Base-by-base conservation (phyloP, 139 green algal species). In the Astrephomene gubernaculifera region DNA sequence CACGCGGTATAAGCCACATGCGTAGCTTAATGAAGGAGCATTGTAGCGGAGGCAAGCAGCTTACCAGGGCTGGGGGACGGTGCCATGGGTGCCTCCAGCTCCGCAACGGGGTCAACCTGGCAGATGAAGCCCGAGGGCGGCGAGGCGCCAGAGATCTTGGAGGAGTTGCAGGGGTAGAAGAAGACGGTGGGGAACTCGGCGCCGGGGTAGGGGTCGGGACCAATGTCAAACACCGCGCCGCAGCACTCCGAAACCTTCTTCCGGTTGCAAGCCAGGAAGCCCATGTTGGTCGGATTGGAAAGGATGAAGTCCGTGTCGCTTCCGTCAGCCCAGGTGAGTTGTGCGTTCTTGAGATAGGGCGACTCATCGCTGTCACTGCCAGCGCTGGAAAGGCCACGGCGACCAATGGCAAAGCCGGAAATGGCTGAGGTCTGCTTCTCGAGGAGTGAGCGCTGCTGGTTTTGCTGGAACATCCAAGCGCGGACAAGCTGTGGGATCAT, bases 161-260 rank as follows among this genome's bases (percentile, higher is more conserved):
- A 29, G 5, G 21, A 2, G 33, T 54, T 33, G 44, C 79, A 86
- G 35, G 79, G 79, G 44, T 79, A 69, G 49, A 86, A 79, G 45
- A 86, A 86, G 49, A 86, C 43, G 65, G 79, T 70, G 31, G 79
- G 79, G 64, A 79, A 86, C 8, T 61, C 57, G 19, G 65, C 31
- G 39, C 65, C 65, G 35, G 36, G 49, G 65, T 86, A 86, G 17
- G 64, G 65, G 27, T 68, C 79, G 36, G 65, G 65, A 10, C 79
- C 65, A 25, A 86, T 69, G 49, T 86, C 79, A 36, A 53, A 86
- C 35, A 78, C 65, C 25, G 65, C 65, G 35, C 79, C 79, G 44
- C 79, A 86, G 79, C 79, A 86, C 27, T 72, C 38, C 27, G 36
- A 43, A 4, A 71, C 27, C 54, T 83, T 83, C 65, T 85, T 85